Evolutionary conservation across 73 alveolate species (phyloP).

Genomic region (Effrenium voratum): DNA sequence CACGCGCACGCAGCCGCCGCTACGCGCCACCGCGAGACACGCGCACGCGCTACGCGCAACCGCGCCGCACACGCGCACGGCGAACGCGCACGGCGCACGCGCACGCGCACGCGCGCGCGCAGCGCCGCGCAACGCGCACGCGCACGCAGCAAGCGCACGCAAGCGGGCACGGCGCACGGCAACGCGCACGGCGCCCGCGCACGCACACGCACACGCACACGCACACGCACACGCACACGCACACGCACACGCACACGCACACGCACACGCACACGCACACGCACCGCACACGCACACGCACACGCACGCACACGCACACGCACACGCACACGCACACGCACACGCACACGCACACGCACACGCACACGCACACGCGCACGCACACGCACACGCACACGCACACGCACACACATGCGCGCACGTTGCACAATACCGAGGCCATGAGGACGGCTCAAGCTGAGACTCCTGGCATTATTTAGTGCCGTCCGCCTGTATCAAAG

Average conservation of each 20-base stretch:
- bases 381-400: conserved; percentile 37
- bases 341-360: conserved; percentile 42
- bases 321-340: conserved; percentile 42
- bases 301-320: conserved; percentile 26
- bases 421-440: no score
- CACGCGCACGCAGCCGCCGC: background rate
- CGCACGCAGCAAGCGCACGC: background rate
- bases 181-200: background rate
- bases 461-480: no score
- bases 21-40: no score
- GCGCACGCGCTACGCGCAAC: background rate
- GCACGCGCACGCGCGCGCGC: background rate
- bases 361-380: conserved; percentile 35
- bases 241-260: conserved; percentile 5
- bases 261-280: conserved; percentile 11
- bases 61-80: background rate
- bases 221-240: conserved; percentile 6
- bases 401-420: conserved; percentile 4
- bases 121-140: background rate
- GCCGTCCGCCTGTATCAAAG: no score
- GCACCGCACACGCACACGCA: conserved; percentile 1
- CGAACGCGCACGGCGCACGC: background rate
- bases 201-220: conserved; percentile 11
- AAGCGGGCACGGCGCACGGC: background rate
- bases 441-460: no score